These are phyloP conservation scores for Fraxinus latifolia DNA, from an alignment of 305 asterid genomes.

Conservation along the genomic window DNA sequence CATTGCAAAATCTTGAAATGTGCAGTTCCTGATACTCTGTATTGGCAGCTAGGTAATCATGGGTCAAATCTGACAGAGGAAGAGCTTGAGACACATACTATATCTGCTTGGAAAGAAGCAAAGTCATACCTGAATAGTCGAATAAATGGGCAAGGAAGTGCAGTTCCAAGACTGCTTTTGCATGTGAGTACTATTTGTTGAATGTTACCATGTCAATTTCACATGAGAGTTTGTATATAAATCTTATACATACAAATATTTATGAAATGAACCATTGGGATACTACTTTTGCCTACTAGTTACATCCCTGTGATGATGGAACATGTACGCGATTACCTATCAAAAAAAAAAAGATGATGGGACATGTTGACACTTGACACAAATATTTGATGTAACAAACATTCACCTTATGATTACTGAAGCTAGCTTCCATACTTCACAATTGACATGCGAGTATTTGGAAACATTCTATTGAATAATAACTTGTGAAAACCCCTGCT, in stretches of 20 bases:
- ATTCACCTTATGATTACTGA: constrained; percentile 11
- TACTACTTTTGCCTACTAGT: background rate
- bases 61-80: constrained; percentile 90
- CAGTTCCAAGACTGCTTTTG: constrained; percentile 55
- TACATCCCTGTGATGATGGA: background rate
- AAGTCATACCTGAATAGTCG: constrained; percentile 61
- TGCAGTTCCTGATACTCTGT: constrained; percentile 10
- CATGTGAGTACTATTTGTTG: constrained; percentile 50
- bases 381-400: background rate
- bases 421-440: background rate
- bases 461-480: background rate
- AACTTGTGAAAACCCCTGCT: background rate
- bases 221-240: constrained; percentile 5
- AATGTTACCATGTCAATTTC: constrained; percentile 11
- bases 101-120: constrained; percentile 93
- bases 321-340: no score
- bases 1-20: constrained; percentile 1
- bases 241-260: background rate
- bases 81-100: constrained; percentile 86
- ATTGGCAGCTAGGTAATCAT: constrained; percentile 80
- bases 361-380: background rate
- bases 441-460: background rate
- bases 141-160: constrained; percentile 50
- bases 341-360: no score
- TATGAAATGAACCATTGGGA: constrained; percentile 1